A percentile compares a stretch with the other conserved stretches of the same genome.
These are phyloP conservation scores for Hamamelis virginiana DNA, from an alignment of 164 flowering plant species.

Conservation along the genomic window DNA sequence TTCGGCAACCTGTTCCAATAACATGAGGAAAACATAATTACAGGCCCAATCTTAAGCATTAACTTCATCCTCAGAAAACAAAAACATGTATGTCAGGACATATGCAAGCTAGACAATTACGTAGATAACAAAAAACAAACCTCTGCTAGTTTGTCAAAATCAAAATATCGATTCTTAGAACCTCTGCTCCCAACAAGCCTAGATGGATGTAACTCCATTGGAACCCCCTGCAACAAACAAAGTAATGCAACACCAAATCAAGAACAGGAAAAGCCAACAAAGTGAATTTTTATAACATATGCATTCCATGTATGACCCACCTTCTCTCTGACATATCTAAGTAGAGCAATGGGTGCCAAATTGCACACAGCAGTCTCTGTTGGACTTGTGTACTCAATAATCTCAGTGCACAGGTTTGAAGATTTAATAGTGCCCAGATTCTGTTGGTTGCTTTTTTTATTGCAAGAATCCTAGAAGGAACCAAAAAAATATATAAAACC, in stretches of 20 bases:
- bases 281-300: not conserved
- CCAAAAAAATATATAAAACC: not conserved
- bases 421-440: slow-evolving; percentile 94
- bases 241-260: not conserved
- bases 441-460: slow-evolving; percentile 95
- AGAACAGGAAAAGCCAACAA: not conserved
- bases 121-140: slow-evolving; percentile 31
- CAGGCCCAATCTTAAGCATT: not conserved
- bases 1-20: slow-evolving; percentile 56
- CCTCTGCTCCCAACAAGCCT: slow-evolving; percentile 90
- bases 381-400: slow-evolving; percentile 92
- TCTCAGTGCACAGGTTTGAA: slow-evolving; percentile 94
- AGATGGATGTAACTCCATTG: slow-evolving; percentile 74
- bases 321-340: slow-evolving; percentile 89
- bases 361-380: slow-evolving; percentile 99
- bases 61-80: not conserved
- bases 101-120: not conserved
- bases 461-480: slow-evolving; percentile 77
- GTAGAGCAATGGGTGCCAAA: slow-evolving; percentile 95
- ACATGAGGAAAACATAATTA: not conserved
- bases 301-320: slow-evolving; percentile 25
- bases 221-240: slow-evolving; percentile 54
- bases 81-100: not conserved
- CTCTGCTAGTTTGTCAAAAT: slow-evolving; percentile 95
- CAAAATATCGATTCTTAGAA: slow-evolving; percentile 75